Evolutionary conservation across 169 alveolate species (phyloP), one percentile per base, ranked within the genome.

Genomic region (Plasmodium gaboni): DNA sequence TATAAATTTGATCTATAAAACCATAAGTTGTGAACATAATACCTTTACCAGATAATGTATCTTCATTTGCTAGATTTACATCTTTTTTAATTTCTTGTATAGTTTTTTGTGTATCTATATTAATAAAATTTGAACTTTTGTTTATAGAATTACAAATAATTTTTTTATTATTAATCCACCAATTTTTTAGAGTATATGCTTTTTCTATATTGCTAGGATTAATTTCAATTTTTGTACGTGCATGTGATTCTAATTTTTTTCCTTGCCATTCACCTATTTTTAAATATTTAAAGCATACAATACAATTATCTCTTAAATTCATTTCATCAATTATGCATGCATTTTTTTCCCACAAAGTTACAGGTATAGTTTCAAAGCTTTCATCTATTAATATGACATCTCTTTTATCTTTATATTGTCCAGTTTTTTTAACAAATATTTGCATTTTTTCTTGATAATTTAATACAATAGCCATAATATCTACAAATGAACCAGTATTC

Each of bases 231-330:
- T 94, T 90, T 1, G 96, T 94, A 12, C 92, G 73, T 0, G 74
- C 85, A 61, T 72, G 92, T 1, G 94, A 87, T 70, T 94, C 96
- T 87, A 94, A 64, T 55, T 87, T 86, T 73, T 73, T 94, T 12
- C 95, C 95, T 73, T 94, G 95, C 96, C 96, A 94, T 59, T 92
- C 95, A 0, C 78, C 89, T 13, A 94, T 92, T 63, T 91, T 94
- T 64, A 92, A 92, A 60, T 92, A 91, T 87, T 80, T 63, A 80
- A 72, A 73, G 38, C 73, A 64, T 2, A 87, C 46, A 24, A 73
- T 67, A 50, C 88, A 64, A 15, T 87, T 87, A 42, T 73, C 64
- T 9, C 22, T 65, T 19, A 87, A 48, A 65, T 59, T 26, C 4
- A 5, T 69, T 65, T 87, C 92, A 32, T 87, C 88, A 12, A 72